Evolutionary conservation across 306 rosid species (phyloP).

Genomic region (Amphicarpaea edgeworthii): DNA sequence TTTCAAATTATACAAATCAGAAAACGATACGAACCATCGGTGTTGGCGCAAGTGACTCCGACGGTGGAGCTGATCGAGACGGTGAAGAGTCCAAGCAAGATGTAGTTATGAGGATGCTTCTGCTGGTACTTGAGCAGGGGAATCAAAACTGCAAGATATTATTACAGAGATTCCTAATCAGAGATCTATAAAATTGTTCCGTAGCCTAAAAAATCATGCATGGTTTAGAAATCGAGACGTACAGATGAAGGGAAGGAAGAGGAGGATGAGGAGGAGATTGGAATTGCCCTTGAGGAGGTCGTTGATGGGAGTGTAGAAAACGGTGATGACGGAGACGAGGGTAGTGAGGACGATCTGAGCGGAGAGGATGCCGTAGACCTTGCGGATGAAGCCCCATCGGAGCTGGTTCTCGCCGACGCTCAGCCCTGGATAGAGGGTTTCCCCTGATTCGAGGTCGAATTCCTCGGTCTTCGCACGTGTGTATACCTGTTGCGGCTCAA

Average conservation of each 20-base stretch:
- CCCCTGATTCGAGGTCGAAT: slow-evolving; percentile 89
- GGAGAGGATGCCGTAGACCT: slow-evolving; percentile 90
- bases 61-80: slow-evolving; percentile 79
- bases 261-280: slow-evolving; percentile 72
- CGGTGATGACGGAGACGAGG: slow-evolving; percentile 75
- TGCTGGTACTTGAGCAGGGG: slow-evolving; percentile 85
- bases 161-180: not conserved
- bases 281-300: slow-evolving; percentile 81
- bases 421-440: slow-evolving; percentile 77
- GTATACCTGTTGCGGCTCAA: slow-evolving; percentile 49
- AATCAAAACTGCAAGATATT: slow-evolving; percentile 70
- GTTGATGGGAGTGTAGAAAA: slow-evolving; percentile 73
- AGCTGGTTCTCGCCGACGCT: slow-evolving; percentile 85
- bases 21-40: slow-evolving; percentile 63
- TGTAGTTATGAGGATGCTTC: slow-evolving; percentile 83
- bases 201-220: too few species aligned
- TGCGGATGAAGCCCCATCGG: slow-evolving; percentile 98
- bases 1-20: not conserved
- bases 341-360: slow-evolving; percentile 88
- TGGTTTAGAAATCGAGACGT: slow-evolving; percentile 20
- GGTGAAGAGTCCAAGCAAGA: slow-evolving; percentile 91
- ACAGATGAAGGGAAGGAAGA: slow-evolving; percentile 86
- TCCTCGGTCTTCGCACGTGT: slow-evolving; percentile 52
- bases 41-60: slow-evolving; percentile 84
- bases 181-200: too few species aligned